These are phyloP conservation scores for Talaromyces sp. DNA, from an alignment of 2,329 filamentous ascomycete genomes.

Conservation along the genomic window DNA sequence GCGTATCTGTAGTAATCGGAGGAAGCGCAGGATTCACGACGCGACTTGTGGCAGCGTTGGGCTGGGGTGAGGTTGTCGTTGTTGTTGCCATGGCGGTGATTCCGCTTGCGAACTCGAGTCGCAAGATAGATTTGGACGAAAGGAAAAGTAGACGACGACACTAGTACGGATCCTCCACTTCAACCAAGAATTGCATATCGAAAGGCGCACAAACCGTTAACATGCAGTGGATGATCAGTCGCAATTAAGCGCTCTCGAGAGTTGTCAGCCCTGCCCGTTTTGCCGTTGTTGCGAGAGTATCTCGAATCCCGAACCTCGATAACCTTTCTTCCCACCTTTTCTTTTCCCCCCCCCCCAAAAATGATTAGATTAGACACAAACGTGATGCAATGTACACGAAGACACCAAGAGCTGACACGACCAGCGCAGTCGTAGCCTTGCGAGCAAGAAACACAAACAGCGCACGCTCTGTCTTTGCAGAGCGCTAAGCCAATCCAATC, in stretches of 20 bases:
- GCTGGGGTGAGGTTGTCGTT: constrained; percentile 15
- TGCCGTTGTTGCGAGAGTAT: neutral
- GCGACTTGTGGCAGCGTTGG: neutral
- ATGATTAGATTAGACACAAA: neutral
- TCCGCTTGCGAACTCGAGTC: neutral
- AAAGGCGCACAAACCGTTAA: neutral
- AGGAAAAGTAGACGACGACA: constrained; percentile 1
- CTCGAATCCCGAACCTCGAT: neutral
- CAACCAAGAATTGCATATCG: constrained; percentile 15
- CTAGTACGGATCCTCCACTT: constrained; percentile 8
- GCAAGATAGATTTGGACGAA: neutral
- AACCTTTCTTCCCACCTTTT: neutral
- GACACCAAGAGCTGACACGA: constrained; percentile 7
- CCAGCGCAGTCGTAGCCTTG: constrained; percentile 16
- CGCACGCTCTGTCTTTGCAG: neutral
- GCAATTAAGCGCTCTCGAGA: constrained; percentile 1
- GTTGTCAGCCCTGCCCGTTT: neutral
- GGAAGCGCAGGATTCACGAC: constrained; percentile 7
- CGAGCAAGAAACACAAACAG: constrained; percentile 5
- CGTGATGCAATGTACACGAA: neutral
- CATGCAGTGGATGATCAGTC: neutral
- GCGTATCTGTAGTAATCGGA: constrained; percentile 25
- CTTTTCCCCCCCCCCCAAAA: too few relatives aligned
- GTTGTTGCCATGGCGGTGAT: constrained; percentile 6
- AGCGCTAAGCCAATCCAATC: neutral